Evolutionary conservation across 805 yeast genomes (phyloP).

Genomic region (Cyberlindnera subsufficiens): DNA sequence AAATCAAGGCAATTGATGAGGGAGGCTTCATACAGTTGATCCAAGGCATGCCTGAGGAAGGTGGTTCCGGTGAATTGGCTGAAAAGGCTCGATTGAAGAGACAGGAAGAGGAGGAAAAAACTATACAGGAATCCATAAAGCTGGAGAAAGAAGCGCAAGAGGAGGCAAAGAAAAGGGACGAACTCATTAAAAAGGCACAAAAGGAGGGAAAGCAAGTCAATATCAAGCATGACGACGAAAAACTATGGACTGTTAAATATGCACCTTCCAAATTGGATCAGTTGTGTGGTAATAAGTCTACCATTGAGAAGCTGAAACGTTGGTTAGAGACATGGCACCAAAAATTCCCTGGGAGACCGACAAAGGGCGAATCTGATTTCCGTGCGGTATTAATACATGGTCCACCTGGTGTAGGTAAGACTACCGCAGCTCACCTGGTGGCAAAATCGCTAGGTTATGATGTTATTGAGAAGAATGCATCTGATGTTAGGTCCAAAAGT

Average conservation of each 20-base stretch:
- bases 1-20: conserved; percentile 79
- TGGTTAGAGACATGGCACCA: conserved; percentile 82
- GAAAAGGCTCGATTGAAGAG: conserved; percentile 64
- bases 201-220: conserved; percentile 19
- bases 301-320: conserved; percentile 52
- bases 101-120: conserved; percentile 57
- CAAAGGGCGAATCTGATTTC: conserved; percentile 58
- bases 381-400: conserved; percentile 86
- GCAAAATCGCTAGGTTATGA: conserved; percentile 69
- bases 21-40: conserved; percentile 77
- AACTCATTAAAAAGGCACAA: conserved; percentile 21
- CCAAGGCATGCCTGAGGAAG: conserved; percentile 80
- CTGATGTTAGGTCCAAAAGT: conserved; percentile 85
- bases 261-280: conserved; percentile 77
- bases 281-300: conserved; percentile 86
- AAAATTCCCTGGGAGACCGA: conserved; percentile 48
- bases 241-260: conserved; percentile 88
- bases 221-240: conserved; percentile 44
- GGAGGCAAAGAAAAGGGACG: conserved; percentile 26
- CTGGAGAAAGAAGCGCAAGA: conserved; percentile 39
- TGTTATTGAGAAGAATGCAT: conserved; percentile 72
- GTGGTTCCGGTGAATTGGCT: conserved; percentile 83
- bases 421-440: conserved; percentile 73
- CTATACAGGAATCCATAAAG: conserved; percentile 45
- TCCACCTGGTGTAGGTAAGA: conserved; percentile 84